These are phyloP conservation scores for Auricularia heimuer DNA, from an alignment of 768 basidiomycete species.

Conservation along the genomic window DNA sequence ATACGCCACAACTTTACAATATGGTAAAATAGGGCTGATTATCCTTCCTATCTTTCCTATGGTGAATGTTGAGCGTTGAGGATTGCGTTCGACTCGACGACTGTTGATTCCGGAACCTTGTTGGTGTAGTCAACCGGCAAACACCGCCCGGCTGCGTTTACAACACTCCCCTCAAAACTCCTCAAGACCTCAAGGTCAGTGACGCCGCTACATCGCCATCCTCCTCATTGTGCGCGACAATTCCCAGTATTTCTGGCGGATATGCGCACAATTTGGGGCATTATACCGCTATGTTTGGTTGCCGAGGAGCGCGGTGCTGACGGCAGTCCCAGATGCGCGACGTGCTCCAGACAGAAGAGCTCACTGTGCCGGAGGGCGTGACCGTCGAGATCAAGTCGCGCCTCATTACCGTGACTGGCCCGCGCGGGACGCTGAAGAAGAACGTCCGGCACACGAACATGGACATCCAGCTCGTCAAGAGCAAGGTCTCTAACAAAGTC, in stretches of 20 bases:
- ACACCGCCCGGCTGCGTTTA: not conserved
- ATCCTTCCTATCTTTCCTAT: too few species aligned
- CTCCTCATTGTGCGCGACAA: not conserved
- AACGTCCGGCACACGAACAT: slow-evolving; percentile 88
- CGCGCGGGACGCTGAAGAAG: slow-evolving; percentile 88
- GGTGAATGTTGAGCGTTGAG: too few species aligned
- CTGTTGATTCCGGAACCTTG: too few species aligned
- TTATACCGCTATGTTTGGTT: not conserved
- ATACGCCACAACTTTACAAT: too few species aligned
- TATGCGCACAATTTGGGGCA: not conserved
- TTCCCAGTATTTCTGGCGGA: too few species aligned
- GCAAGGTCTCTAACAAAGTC: slow-evolving; percentile 64
- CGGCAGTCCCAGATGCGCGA: slow-evolving; percentile 63
- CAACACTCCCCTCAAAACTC: not conserved
- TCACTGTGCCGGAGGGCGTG: slow-evolving; percentile 79
- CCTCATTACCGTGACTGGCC: slow-evolving; percentile 83
- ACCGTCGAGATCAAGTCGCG: slow-evolving; percentile 84
- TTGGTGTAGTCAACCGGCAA: not conserved
- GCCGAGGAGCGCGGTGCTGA: not conserved
- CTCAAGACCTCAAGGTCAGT: not conserved
- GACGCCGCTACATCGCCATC: not conserved
- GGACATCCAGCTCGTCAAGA: slow-evolving; percentile 80
- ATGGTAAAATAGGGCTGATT: too few species aligned
- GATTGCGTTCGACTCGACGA: too few species aligned
- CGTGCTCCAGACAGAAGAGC: slow-evolving; percentile 88